Percentiles rank a stretch among this genome's conserved stretches.
phyloP scores from a whole-genome alignment of 108 stramenopile genomes.

The Poteriospumella lacustris region DNA sequence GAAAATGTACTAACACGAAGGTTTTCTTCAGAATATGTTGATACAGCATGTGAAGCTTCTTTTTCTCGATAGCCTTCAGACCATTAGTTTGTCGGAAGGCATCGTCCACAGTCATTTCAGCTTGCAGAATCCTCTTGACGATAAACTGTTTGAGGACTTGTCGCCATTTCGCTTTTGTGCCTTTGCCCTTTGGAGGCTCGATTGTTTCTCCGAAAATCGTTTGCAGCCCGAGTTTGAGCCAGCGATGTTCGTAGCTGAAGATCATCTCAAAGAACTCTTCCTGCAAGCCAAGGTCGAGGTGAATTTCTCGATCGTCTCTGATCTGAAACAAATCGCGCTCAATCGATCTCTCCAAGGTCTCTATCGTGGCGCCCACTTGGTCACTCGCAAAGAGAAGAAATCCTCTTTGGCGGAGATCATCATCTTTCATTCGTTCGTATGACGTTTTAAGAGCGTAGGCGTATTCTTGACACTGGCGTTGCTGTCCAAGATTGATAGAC shows the following conservation, averaged over 20 bases:
- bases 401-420: too few species aligned
- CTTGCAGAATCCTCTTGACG: too few species aligned
- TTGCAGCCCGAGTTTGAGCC: slow-evolving; percentile 81
- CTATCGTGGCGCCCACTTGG: too few species aligned
- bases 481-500: too few species aligned
- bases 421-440: too few species aligned
- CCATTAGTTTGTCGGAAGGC: neutral
- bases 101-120: too few species aligned
- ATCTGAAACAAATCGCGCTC: slow-evolving; percentile 64
- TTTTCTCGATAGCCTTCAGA: neutral
- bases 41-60: neutral
- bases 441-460: too few species aligned
- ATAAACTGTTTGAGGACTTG: neutral
- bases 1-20: slow-evolving; percentile 68
- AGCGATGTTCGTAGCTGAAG: slow-evolving; percentile 73
- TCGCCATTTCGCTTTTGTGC: neutral
- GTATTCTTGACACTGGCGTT: too few species aligned
- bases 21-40: slow-evolving; percentile 49
- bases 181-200: slow-evolving; percentile 1
- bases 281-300: slow-evolving; percentile 68
- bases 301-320: slow-evolving; percentile 69
- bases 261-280: slow-evolving; percentile 62
- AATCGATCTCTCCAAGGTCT: slow-evolving; percentile 64
- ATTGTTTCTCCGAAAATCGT: slow-evolving; percentile 70
- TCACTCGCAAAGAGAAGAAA: too few species aligned